phyloP scores from a whole-genome alignment of 768 basidiomycete species.

The Podaxis sp. region DNA sequence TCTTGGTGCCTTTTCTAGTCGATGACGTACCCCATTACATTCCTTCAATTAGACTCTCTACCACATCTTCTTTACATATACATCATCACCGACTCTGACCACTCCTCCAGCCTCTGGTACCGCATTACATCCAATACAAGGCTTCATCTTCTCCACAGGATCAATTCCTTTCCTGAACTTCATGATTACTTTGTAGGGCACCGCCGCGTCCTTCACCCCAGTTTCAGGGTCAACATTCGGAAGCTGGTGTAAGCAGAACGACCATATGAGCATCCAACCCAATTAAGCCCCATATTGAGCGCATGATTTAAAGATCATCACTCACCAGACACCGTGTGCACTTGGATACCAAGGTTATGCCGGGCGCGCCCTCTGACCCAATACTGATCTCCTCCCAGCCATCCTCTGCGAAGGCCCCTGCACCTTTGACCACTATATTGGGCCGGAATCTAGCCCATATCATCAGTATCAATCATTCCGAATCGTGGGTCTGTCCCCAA shows the following conservation, averaged over 20 bases:
- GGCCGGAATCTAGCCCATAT: conserved; percentile 57
- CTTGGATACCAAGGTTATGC: conserved; percentile 58
- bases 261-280: neutral
- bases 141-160: conserved; percentile 38
- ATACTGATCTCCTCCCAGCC: conserved; percentile 58
- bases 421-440: conserved; percentile 68
- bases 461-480: conserved; percentile 4
- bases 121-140: conserved; percentile 69
- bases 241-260: conserved; percentile 36
- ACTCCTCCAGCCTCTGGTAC: conserved; percentile 46
- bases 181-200: conserved; percentile 72
- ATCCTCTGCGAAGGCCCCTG: conserved; percentile 70
- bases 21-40: neutral
- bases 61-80: conserved; percentile 42
- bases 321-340: conserved; percentile 72
- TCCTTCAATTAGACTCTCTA: neutral
- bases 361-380: conserved; percentile 34
- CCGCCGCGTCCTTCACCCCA: conserved; percentile 63
- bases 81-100: conserved; percentile 57
- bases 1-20: neutral
- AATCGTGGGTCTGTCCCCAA: neutral
- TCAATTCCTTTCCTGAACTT: conserved; percentile 66
- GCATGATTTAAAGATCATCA: conserved; percentile 1
- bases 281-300: neutral
- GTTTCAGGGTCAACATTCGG: conserved; percentile 68